These are phyloP conservation scores for Mallotus repandus DNA, from an alignment of 441 rosid species.

Conservation along the genomic window DNA sequence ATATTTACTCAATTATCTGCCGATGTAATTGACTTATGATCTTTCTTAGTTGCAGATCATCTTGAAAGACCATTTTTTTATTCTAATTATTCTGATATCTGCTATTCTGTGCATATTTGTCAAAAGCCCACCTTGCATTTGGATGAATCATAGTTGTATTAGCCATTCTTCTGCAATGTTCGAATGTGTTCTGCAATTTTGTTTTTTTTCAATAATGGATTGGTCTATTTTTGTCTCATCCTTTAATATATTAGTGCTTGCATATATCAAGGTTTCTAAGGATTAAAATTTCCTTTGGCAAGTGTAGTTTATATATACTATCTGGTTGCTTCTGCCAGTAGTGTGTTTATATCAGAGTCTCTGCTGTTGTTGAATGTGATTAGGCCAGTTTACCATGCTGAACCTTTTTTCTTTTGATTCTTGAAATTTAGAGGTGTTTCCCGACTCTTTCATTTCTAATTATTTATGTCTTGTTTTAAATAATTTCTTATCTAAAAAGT, in stretches of 20 bases:
- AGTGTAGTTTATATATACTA: not conserved
- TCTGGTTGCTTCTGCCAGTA: no score
- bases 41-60: not conserved
- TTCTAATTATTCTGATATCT: not conserved
- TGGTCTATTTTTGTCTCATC: not conserved
- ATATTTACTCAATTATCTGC: not conserved
- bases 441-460: no score
- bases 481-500: no score
- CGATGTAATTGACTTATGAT: not conserved
- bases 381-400: no score
- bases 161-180: not conserved
- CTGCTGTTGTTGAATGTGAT: no score
- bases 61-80: not conserved
- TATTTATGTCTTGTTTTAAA: no score
- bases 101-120: not conserved
- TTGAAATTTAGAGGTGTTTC: no score
- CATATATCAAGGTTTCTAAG: not conserved
- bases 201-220: no score
- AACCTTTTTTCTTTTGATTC: no score
- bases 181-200: no score
- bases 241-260: not conserved
- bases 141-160: not conserved
- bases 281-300: not conserved
- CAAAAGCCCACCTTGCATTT: not conserved
- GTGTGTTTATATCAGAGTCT: no score